phyloP scores from a whole-genome alignment of 306 rosid species.

The Ziziphus jujuba region DNA sequence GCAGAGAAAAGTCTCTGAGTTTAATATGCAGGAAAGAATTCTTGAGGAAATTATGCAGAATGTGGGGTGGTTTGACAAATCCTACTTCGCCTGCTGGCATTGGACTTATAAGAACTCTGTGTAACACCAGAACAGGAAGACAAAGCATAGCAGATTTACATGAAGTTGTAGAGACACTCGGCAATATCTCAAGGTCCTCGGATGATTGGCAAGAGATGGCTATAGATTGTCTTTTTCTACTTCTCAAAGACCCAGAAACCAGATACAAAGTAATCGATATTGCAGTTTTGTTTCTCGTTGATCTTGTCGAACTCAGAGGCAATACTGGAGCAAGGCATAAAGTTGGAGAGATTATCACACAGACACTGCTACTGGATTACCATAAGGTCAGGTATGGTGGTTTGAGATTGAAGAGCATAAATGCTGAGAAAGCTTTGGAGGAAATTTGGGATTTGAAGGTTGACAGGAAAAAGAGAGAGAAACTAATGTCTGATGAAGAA shows the following conservation, averaged over 20 bases:
- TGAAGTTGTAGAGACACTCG: conserved; percentile 38
- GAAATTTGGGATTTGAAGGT: conserved; percentile 72
- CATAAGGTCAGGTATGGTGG: conserved; percentile 62
- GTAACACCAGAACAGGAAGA: conserved; percentile 52
- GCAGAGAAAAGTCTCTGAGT: conserved; percentile 45
- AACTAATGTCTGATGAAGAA: conserved; percentile 45
- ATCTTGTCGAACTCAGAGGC: conserved; percentile 52
- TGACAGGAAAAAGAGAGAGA: conserved; percentile 57
- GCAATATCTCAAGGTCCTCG: conserved; percentile 58
- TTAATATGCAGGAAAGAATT: conserved; percentile 49
- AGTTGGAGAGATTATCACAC: conserved; percentile 52
- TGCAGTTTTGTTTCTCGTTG: conserved; percentile 43
- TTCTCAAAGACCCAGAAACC: conserved; percentile 59
- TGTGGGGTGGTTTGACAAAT: conserved; percentile 59
- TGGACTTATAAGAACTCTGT: conserved; percentile 51
- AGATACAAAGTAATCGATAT: conserved; percentile 41
- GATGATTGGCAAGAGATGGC: conserved; percentile 53
- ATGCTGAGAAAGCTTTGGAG: conserved; percentile 40
- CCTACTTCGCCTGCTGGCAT: conserved; percentile 55
- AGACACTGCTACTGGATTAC: conserved; percentile 51
- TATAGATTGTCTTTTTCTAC: conserved; percentile 51
- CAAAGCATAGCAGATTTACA: conserved; percentile 33
- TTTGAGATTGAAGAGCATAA: conserved; percentile 36
- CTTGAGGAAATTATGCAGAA: conserved; percentile 37
- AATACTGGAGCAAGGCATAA: conserved; percentile 28